Base-by-base conservation (phyloP, 2,329 filamentous ascomycete species). In the Apiospora rasikravindrae region DNA sequence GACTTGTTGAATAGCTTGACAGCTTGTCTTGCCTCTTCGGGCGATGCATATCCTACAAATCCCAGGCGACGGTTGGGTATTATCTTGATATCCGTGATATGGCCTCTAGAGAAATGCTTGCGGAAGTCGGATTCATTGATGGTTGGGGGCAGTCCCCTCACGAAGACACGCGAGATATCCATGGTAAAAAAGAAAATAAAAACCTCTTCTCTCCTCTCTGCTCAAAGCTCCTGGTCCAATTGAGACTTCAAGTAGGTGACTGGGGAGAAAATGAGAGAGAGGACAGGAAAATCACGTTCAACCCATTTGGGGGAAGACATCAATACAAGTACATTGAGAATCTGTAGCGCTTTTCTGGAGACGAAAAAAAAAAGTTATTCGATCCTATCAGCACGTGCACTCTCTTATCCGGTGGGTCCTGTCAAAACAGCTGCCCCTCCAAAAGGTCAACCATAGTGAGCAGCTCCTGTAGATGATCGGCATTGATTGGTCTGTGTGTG, bases 1-100 rank as follows among this genome's bases (percentile, higher is more conserved):
- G 95, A 92, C 81, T 90, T 94, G 86, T 99, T 95, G 87, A 98
- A 98, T 86, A 98, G 97, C 83, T 94, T 95, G 81, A 97, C 93
- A 64, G 96, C 96, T 79, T 91, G 90, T 72, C 89, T 86, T 71
- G 96, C 96, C 80, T 94, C 92, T 74, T 96, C 90, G 19, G 93
- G 86, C 69, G 90, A 93, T 84, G 94, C 95, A 87, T 96, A 98
- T 74, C 96, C 96, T 73, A 99, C 91, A 87, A 98, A 99, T 77
- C 95, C 96, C 83, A 99, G 98, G 77, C 95, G 90, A 78, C 96
- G 91, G 79, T 95, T 91, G 7, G 94, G 90, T 80, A 98, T 94
- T 80, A 98, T 89, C 88, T 97, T 97, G 78, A 95, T 90, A 84
- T 99, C 96, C 70, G 96, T 98, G 80, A 98, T 90, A 75, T 93